Evolutionary conservation across 495 filamentous ascomycete genomes (phyloP).

Genomic region (Alectoria sarmentosa): DNA sequence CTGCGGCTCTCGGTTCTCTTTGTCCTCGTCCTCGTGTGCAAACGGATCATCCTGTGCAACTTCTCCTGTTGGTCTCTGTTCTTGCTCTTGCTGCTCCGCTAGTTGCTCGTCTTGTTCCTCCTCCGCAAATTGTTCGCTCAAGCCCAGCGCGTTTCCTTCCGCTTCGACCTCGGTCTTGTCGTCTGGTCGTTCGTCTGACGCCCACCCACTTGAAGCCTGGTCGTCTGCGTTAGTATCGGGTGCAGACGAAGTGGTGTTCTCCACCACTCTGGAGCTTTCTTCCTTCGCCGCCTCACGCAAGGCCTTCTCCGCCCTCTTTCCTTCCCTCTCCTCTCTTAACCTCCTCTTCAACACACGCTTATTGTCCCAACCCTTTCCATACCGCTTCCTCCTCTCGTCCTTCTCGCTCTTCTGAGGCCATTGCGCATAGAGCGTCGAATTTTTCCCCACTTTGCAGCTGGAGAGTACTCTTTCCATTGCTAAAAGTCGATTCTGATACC

Average conservation of each 20-base stretch:
- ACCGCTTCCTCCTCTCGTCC: not conserved
- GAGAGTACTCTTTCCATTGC: not conserved
- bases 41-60: not conserved
- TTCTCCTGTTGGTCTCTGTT: not conserved
- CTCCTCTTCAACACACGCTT: not conserved
- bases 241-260: not conserved
- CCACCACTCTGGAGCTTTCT: not conserved
- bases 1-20: slow-evolving; percentile 6
- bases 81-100: not conserved
- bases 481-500: not conserved
- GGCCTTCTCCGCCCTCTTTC: not conserved
- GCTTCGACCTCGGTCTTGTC: not conserved
- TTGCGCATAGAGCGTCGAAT: not conserved
- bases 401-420: not conserved
- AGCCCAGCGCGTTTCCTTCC: not conserved
- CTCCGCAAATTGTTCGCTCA: no score
- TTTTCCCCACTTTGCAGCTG: not conserved
- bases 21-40: not conserved
- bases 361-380: not conserved
- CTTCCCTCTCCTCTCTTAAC: not conserved
- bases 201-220: not conserved
- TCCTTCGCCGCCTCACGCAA: not conserved
- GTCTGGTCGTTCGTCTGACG: not conserved
- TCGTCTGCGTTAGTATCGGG: not conserved
- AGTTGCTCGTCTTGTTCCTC: not conserved